Percentiles rank a stretch among this genome's conserved stretches.
These are phyloP conservation scores for Bothia castanella DNA, from an alignment of 1,284 basidiomycete species.

Conservation along the genomic window DNA sequence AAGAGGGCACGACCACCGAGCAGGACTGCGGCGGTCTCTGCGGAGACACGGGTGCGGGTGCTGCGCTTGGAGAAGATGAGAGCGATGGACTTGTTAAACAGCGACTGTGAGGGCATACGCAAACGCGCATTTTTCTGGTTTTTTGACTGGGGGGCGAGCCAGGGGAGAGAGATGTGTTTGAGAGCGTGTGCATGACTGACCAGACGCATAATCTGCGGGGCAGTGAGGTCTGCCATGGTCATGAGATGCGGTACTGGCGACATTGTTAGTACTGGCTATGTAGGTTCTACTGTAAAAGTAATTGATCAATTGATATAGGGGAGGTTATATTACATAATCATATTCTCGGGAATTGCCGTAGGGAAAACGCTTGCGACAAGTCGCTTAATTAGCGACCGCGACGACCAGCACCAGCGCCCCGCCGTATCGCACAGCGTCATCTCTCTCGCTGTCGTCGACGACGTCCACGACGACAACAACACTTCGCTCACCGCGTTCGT, in stretches of 20 bases:
- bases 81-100: conserved; percentile 81
- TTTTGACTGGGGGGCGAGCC: conserved; percentile 49
- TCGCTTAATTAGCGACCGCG: not conserved
- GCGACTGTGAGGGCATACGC: conserved; percentile 62
- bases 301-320: too few relatives aligned
- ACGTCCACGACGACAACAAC: conserved; percentile 10
- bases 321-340: conserved; percentile 20
- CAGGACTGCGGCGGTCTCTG: conserved; percentile 74
- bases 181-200: conserved; percentile 60
- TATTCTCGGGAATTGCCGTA: conserved; percentile 21
- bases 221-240: conserved; percentile 79
- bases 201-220: conserved; percentile 63
- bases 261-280: conserved; percentile 29
- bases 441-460: conserved; percentile 5
- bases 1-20: conserved; percentile 92
- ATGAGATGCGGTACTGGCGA: conserved; percentile 64
- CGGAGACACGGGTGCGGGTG: conserved; percentile 87
- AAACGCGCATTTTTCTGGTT: conserved; percentile 38
- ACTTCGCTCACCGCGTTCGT: not conserved
- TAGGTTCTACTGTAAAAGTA: too few relatives aligned
- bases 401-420: conserved; percentile 4
- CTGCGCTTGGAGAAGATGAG: conserved; percentile 91
- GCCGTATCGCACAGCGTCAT: not conserved
- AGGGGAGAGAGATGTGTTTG: conserved; percentile 57
- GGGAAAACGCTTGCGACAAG: not conserved